These are phyloP conservation scores for Phytophthora cactorum DNA, from an alignment of 352 stramenopile species.

Conservation along the genomic window DNA sequence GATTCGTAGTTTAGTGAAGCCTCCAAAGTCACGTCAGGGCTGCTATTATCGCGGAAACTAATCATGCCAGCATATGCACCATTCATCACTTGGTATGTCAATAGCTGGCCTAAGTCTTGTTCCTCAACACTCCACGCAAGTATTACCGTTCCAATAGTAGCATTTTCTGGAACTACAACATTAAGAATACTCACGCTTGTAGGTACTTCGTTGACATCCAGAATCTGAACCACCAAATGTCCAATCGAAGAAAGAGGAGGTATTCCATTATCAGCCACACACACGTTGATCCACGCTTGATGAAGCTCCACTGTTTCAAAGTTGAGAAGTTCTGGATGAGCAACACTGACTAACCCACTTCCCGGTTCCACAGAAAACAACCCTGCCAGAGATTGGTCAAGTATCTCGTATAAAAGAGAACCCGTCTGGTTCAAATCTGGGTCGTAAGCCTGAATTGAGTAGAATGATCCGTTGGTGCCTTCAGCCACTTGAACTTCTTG, in stretches of 20 bases:
- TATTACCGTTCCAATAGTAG: conserved; percentile 8
- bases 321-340: conserved; percentile 27
- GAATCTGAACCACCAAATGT: conserved; percentile 25
- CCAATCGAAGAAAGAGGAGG: conserved; percentile 38
- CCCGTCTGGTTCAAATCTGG: conserved; percentile 42
- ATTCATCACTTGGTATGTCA: conserved; percentile 26
- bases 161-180: conserved; percentile 21
- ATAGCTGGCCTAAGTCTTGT: conserved; percentile 20
- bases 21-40: conserved; percentile 19
- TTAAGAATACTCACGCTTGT: conserved; percentile 14
- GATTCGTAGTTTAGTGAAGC: conserved; percentile 21
- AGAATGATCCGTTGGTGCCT: conserved; percentile 40
- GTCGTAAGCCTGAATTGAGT: conserved; percentile 44
- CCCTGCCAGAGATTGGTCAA: conserved; percentile 42
- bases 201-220: conserved; percentile 33
- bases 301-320: conserved; percentile 50
- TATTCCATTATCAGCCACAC: conserved; percentile 51
- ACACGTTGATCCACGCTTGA: conserved; percentile 53
- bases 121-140: conserved; percentile 23
- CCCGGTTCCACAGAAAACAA: conserved; percentile 33
- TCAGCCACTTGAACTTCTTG: conserved; percentile 39
- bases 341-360: conserved; percentile 17
- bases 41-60: conserved; percentile 10
- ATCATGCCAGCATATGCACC: conserved; percentile 8
- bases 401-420: conserved; percentile 47